Evolutionary conservation across 306 rosid species (phyloP).

Genomic region (Cicer yamashitae): DNA sequence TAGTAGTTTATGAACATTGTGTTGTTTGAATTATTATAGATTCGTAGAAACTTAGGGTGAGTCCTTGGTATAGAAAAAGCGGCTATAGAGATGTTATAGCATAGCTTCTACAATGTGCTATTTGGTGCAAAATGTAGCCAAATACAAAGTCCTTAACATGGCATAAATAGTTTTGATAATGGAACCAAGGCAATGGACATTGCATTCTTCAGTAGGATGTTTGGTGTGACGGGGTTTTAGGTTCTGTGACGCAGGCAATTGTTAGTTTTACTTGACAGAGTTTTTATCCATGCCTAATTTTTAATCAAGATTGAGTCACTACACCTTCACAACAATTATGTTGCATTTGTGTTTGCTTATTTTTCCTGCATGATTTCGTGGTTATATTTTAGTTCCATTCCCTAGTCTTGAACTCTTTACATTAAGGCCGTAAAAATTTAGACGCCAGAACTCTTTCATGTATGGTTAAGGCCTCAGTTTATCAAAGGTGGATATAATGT

Average conservation of each 20-base stretch:
- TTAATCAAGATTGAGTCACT: conserved; percentile 31
- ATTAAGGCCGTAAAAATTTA: neutral
- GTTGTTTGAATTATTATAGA: conserved; percentile 6
- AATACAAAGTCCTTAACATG: neutral
- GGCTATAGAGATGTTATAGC: no score
- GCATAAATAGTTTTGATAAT: conserved; percentile 18
- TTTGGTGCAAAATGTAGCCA: no score
- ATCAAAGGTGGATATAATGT: neutral
- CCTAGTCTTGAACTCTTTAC: neutral
- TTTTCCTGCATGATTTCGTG: conserved; percentile 25
- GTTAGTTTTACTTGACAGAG: conserved; percentile 27
- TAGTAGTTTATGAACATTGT: neutral
- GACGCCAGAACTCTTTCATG: neutral
- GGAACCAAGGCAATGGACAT: neutral
- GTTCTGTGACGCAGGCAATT: conserved; percentile 20
- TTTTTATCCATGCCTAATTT: conserved; percentile 31
- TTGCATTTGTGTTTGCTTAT: conserved; percentile 11
- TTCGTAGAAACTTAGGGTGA: conserved; percentile 12
- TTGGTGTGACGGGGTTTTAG: no score
- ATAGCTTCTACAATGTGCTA: no score
- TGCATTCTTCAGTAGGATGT: no score
- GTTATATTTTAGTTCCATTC: conserved; percentile 4
- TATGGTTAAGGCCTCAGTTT: neutral
- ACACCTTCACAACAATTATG: neutral
- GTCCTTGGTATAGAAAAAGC: neutral